Base-by-base conservation (phyloP, 768 basidiomycete species). In the Leccinum pellstonianum region DNA sequence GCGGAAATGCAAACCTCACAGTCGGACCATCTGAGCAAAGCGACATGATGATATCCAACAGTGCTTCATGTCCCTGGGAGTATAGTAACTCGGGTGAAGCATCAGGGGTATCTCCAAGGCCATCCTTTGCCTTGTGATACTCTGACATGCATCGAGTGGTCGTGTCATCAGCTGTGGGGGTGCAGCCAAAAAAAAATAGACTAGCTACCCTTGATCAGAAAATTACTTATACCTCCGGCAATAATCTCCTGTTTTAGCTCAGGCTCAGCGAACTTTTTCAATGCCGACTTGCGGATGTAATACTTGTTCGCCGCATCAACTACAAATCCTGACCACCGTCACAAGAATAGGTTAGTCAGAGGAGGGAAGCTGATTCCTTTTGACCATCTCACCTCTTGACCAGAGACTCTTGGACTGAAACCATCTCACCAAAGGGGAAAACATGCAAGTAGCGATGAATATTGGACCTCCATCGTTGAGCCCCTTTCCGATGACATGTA, bases 251-350 rank as follows among this genome's bases (percentile, higher is more conserved):
- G 50, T 46, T 63, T 72, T 12, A 70, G 55, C 4, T 9, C 8
- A 4, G n/a, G 41, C 8, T 41, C 14, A 0, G 54, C 25, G 3
- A 71, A 62, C 41, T 12, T 62, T 31, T 49, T 49, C 14, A 72
- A 46, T 2, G 70, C 59, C 7, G 49, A 57, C 46, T 71, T 70
- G 15, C 70, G 70, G 21, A 64, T 21, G 9, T 66, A 72, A 54
- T 58, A 63, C n/a, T 17, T 51, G 43, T 71, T 70, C 9, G 37
- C 48, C 1, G 61, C 56, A 4, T 60, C 46, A 3, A 48, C 63
- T 25, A 72, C 52, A 33, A 68, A 71, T 10, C 61, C 70, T 71
- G 43, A 33, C 1, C 4, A n/a, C 1, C 25, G 11, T 17, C 21
- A 55, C n/a, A 27, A 8, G n/a, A 43, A 38, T 6, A n/a, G 3